A percentile compares a stretch with the other conserved stretches of the same genome.
Conservation (phyloP, 2,329 filamentous ascomycete genomes). For the Exophiala oligosperma region DNA sequence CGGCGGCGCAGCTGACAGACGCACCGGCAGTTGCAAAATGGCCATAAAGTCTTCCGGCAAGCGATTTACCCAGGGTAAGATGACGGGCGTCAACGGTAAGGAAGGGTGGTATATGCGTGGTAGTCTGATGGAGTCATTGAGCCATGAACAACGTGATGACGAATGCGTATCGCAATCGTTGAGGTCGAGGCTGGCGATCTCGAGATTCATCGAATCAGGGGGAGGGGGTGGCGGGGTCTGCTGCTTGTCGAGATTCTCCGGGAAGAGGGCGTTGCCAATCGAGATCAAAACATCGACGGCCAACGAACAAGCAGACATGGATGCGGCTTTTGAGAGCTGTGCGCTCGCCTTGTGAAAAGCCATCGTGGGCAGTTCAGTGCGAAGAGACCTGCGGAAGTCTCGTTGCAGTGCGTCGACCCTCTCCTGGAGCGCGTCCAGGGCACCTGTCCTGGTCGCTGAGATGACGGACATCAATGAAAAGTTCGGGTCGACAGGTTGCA, state of each 20-base stretch:
- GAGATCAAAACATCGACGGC: slow-evolving; percentile 3
- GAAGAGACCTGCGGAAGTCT: too few relatives aligned
- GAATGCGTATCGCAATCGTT: neutral
- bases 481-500: neutral
- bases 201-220: neutral
- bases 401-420: neutral
- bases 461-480: slow-evolving; percentile 4
- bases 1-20: neutral
- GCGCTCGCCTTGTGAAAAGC: too few relatives aligned
- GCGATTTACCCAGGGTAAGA: slow-evolving; percentile 12
- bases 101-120: slow-evolving; percentile 3
- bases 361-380: too few relatives aligned
- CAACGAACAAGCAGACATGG: neutral
- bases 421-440: slow-evolving; percentile 6
- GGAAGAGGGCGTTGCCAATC: neutral
- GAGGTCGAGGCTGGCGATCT: neutral
- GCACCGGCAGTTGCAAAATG: too few relatives aligned
- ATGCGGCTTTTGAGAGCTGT: neutral
- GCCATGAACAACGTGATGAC: neutral
- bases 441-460: neutral
- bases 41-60: slow-evolving; percentile 1
- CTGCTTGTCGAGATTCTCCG: neutral
- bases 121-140: neutral
- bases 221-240: neutral
- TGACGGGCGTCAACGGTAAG: neutral